Conservation (phyloP, 2,329 filamentous ascomycete species). For the Corniculantispora saksenae region DNA sequence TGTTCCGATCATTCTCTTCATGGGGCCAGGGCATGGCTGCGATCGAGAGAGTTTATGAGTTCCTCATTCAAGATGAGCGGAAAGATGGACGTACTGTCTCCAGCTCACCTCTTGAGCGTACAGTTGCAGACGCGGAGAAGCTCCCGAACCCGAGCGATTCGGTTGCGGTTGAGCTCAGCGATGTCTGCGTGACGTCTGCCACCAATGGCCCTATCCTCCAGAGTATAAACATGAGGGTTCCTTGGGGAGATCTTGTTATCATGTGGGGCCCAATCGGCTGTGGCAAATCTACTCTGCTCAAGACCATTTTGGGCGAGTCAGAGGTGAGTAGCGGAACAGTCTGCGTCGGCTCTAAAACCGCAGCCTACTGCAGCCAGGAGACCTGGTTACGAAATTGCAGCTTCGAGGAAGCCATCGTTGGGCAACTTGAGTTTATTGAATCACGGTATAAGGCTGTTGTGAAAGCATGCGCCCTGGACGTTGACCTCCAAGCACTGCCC, state of each 20-base stretch:
- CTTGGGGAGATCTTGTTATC: not conserved
- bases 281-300: conserved; percentile 1
- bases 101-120: no score
- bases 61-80: not conserved
- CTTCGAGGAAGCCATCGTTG: not conserved
- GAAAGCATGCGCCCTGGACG: not conserved
- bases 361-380: not conserved
- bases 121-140: no score
- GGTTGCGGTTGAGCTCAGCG: not conserved
- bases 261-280: conserved; percentile 8
- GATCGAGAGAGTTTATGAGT: not conserved
- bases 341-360: not conserved
- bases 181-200: not conserved
- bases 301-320: not conserved
- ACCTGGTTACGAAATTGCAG: not conserved
- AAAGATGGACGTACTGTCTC: not conserved
- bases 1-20: not conserved
- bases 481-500: not conserved
- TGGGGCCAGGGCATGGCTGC: not conserved
- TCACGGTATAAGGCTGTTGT: not conserved
- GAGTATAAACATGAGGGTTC: not conserved
- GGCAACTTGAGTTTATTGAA: not conserved
- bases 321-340: not conserved
- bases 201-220: not conserved
- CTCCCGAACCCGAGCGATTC: no score